These are phyloP conservation scores for Breynia disticha DNA, from an alignment of 441 rosid species.

Conservation along the genomic window DNA sequence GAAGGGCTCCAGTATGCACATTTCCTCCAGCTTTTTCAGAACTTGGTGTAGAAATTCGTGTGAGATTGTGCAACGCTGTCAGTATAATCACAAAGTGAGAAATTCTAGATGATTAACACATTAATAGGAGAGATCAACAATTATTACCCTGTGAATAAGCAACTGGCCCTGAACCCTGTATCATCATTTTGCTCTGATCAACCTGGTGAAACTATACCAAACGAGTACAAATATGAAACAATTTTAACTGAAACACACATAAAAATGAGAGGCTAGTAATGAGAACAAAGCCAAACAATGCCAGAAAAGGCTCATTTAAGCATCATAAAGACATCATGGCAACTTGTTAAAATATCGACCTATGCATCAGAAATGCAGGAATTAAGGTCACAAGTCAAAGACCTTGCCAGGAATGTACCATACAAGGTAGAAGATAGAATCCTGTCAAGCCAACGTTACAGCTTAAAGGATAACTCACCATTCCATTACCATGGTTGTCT, in stretches of 20 bases:
- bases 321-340: background rate
- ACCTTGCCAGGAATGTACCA: background rate
- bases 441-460: constrained; percentile 8
- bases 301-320: no score
- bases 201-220: constrained; percentile 25
- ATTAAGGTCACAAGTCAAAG: constrained; percentile 6
- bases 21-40: constrained; percentile 38
- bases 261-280: no score
- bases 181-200: constrained; percentile 25
- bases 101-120: background rate
- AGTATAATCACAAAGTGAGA: constrained; percentile 11
- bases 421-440: background rate
- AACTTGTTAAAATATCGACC: background rate
- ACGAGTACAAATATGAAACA: constrained; percentile 12
- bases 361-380: background rate
- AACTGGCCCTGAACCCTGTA: constrained; percentile 12
- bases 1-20: constrained; percentile 79
- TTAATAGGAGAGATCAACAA: background rate
- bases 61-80: constrained; percentile 34
- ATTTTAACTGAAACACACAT: background rate
- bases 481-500: constrained; percentile 14
- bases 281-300: no score
- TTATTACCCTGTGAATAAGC: constrained; percentile 39
- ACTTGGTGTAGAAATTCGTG: constrained; percentile 26
- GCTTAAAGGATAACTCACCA: constrained; percentile 29